Conservation (phyloP, 2,329 filamentous ascomycete species). For the Pseudopithomyces maydicus region DNA sequence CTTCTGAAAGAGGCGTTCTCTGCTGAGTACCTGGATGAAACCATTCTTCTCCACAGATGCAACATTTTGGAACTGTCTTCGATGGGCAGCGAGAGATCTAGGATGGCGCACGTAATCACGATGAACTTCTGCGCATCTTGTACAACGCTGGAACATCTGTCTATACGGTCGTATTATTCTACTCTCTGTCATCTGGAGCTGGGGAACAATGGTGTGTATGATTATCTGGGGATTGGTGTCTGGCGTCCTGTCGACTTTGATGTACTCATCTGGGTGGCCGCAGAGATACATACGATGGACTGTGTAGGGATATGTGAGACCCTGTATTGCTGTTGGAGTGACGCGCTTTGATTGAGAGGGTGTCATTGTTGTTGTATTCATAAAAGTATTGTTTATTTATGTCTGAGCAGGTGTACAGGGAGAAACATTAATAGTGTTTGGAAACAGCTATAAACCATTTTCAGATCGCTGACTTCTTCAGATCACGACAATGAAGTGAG, state of each 20-base stretch:
- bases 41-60: neutral
- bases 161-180: neutral
- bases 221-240: neutral
- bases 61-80: neutral
- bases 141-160: constrained; percentile 13
- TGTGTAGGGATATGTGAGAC: constrained; percentile 16
- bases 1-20: neutral
- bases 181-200: neutral
- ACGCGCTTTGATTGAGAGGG: neutral
- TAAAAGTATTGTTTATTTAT: too few relatives aligned
- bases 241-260: constrained; percentile 13
- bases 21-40: constrained; percentile 3
- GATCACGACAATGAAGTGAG: too few relatives aligned
- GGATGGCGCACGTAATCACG: neutral
- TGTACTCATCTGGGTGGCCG: constrained; percentile 22
- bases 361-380: too few relatives aligned
- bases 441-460: too few relatives aligned
- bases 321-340: neutral
- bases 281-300: constrained; percentile 22
- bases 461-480: too few relatives aligned
- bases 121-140: constrained; percentile 9
- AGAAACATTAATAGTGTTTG: too few relatives aligned
- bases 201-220: constrained; percentile 12
- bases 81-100: neutral
- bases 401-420: too few relatives aligned